Evolutionary conservation across 352 stramenopile species (phyloP).

Genomic region (Phytophthora foliorum): DNA sequence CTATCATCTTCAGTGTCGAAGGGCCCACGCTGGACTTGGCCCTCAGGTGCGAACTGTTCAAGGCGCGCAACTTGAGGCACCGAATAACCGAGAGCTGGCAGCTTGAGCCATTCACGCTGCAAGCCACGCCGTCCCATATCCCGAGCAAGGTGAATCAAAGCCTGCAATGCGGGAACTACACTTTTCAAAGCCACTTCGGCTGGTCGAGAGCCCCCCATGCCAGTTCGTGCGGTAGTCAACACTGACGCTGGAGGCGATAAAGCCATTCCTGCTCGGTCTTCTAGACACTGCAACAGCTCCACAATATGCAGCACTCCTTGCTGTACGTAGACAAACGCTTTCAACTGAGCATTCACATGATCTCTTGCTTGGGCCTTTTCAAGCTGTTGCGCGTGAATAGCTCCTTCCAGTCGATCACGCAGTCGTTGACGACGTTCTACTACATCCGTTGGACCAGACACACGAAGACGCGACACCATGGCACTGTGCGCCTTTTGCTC

Average conservation of each 20-base stretch:
- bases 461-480: slow-evolving; percentile 48
- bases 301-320: slow-evolving; percentile 68
- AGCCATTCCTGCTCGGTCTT: slow-evolving; percentile 35
- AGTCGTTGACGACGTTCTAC: slow-evolving; percentile 63
- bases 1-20: slow-evolving; percentile 4
- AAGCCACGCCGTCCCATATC: slow-evolving; percentile 28
- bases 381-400: slow-evolving; percentile 46
- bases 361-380: slow-evolving; percentile 55
- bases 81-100: slow-evolving; percentile 28
- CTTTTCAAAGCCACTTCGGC: slow-evolving; percentile 32
- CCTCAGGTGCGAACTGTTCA: slow-evolving; percentile 43
- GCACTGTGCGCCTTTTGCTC: slow-evolving; percentile 40
- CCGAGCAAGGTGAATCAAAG: slow-evolving; percentile 17
- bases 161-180: slow-evolving; percentile 33
- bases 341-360: slow-evolving; percentile 49
- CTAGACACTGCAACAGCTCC: slow-evolving; percentile 63
- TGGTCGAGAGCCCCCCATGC: slow-evolving; percentile 33
- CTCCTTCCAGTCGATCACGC: slow-evolving; percentile 61
- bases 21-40: slow-evolving; percentile 16
- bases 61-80: slow-evolving; percentile 44
- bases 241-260: slow-evolving; percentile 19
- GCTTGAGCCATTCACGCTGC: slow-evolving; percentile 36
- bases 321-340: slow-evolving; percentile 65
- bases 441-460: slow-evolving; percentile 59
- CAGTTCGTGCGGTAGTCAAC: slow-evolving; percentile 13